These are phyloP conservation scores for Amauroascus niger DNA, from an alignment of 2,329 filamentous ascomycete species.

Conservation along the genomic window DNA sequence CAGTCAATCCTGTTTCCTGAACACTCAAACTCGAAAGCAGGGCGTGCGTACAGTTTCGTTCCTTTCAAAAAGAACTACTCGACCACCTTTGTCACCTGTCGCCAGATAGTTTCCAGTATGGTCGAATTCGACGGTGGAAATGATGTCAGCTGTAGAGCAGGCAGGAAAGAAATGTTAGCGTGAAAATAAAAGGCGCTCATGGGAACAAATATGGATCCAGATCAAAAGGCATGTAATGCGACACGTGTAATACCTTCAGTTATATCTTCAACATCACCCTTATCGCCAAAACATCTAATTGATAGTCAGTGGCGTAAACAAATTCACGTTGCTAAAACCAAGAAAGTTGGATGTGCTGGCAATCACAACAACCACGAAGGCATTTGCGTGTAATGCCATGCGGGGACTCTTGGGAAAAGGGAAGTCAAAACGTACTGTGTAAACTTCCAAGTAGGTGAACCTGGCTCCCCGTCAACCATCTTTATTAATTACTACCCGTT, in stretches of 20 bases:
- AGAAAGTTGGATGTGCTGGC: background rate
- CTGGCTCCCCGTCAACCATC: constrained; percentile 95
- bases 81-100: constrained; percentile 44
- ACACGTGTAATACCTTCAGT: constrained; percentile 62
- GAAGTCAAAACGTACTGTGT: constrained; percentile 66
- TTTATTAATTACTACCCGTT: constrained; percentile 41
- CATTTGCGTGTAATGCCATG: constrained; percentile 3
- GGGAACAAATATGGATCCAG: too few species aligned
- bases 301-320: constrained; percentile 11
- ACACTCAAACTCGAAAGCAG: background rate
- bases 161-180: constrained; percentile 8
- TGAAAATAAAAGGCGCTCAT: too few species aligned
- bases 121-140: constrained; percentile 45
- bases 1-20: background rate
- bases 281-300: constrained; percentile 92
- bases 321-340: constrained; percentile 7
- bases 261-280: constrained; percentile 97
- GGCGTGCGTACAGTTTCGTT: constrained; percentile 74
- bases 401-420: constrained; percentile 1
- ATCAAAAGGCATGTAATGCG: background rate
- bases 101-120: constrained; percentile 45
- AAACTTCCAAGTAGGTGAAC: constrained; percentile 98
- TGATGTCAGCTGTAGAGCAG: constrained; percentile 39
- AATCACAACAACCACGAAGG: background rate
- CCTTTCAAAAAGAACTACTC: constrained; percentile 49